Evolutionary conservation across 1,139 yeast species (phyloP).

Genomic region (Yamadazyma oceani): DNA sequence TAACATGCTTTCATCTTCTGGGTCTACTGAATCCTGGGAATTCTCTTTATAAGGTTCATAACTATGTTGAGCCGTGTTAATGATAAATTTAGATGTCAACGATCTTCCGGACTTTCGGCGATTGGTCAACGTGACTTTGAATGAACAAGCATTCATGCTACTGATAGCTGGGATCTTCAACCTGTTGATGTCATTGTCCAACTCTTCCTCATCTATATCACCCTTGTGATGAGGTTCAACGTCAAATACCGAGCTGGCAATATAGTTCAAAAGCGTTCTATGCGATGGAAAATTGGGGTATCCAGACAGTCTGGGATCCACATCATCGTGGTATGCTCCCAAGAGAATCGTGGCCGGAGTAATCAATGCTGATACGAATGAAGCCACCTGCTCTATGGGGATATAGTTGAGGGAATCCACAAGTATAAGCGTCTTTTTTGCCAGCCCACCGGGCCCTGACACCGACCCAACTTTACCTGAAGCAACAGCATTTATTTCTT

Average conservation of each 20-base stretch:
- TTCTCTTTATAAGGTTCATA: conserved; percentile 38
- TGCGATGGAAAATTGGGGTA: conserved; percentile 51
- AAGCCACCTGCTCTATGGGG: conserved; percentile 44
- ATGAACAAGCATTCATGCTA: conserved; percentile 47
- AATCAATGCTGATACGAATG: conserved; percentile 55
- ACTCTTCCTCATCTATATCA: conserved; percentile 43
- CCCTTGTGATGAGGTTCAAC: conserved; percentile 41
- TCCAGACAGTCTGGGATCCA: conserved; percentile 13
- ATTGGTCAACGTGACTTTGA: conserved; percentile 56
- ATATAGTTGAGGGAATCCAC: conserved; percentile 73
- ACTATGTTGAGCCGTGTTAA: conserved; percentile 53
- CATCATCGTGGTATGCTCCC: conserved; percentile 60
- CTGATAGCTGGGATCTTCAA: conserved; percentile 47
- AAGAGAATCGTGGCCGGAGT: conserved; percentile 54
- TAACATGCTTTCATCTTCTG: conserved; percentile 47
- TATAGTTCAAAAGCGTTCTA: conserved; percentile 51
- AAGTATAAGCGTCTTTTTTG: conserved; percentile 40
- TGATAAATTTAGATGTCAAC: conserved; percentile 50
- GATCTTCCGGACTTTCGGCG: conserved; percentile 86
- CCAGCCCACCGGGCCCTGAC: not conserved
- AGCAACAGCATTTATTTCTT: conserved; percentile 5
- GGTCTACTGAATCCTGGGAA: conserved; percentile 25
- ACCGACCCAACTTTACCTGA: conserved; percentile 2
- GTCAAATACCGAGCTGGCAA: conserved; percentile 72
- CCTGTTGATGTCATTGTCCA: conserved; percentile 40